A percentile compares a stretch with the other conserved stretches of the same genome.
Evolutionary conservation across 2,329 filamentous ascomycete species (phyloP).

Genomic region (Coniochaeta ligniaria): DNA sequence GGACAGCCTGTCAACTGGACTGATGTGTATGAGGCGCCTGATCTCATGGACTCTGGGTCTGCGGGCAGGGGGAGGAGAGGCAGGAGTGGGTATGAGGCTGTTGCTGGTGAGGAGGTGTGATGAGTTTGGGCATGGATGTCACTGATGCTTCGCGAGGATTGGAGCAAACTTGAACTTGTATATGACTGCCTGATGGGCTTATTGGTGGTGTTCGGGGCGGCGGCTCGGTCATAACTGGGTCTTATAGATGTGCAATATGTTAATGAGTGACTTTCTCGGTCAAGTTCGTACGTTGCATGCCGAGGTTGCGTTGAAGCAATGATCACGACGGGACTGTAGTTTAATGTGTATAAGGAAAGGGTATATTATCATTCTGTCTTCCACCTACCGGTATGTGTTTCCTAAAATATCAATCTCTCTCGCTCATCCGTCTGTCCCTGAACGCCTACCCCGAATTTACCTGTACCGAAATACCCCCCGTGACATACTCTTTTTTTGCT

Average conservation of each 20-base stretch:
- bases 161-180: background rate
- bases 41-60: constrained; percentile 51
- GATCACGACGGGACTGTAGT: background rate
- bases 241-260: background rate
- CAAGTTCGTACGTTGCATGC: background rate
- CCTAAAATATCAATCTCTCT: background rate
- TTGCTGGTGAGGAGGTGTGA: constrained; percentile 49
- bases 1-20: constrained; percentile 82
- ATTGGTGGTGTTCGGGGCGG: background rate
- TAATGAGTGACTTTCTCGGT: background rate
- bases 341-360: background rate
- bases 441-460: background rate
- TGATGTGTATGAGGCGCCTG: constrained; percentile 79
- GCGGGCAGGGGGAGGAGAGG: constrained; percentile 28
- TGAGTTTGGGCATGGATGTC: background rate
- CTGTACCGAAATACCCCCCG: background rate
- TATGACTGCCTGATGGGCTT: background rate
- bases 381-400: background rate
- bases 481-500: background rate
- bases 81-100: constrained; percentile 54
- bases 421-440: background rate
- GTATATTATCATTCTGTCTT: background rate
- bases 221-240: background rate
- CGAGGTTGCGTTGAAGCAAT: background rate
- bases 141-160: background rate